These are phyloP conservation scores for Helicocarpus griseus DNA, from an alignment of 2,329 filamentous ascomycete genomes.

Conservation along the genomic window DNA sequence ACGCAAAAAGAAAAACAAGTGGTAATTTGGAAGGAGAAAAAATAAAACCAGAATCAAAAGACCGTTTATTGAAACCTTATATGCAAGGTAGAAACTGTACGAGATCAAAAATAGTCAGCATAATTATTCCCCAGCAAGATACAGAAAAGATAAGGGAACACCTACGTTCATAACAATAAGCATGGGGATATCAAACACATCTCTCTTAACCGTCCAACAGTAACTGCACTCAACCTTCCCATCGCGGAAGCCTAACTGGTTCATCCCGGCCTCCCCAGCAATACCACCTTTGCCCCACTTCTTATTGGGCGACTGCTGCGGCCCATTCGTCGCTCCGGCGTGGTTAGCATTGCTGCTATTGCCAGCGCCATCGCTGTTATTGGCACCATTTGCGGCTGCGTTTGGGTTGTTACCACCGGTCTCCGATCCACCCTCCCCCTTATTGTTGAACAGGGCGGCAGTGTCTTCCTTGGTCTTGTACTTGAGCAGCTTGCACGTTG, in stretches of 20 bases:
- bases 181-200: constrained; percentile 98
- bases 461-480: constrained; percentile 65
- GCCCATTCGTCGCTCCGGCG: neutral
- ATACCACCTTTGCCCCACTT: constrained; percentile 41
- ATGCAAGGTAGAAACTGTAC: constrained; percentile 22
- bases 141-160: constrained; percentile 19
- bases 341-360: neutral
- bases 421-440: constrained; percentile 38
- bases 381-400: neutral
- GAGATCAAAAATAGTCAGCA: neutral
- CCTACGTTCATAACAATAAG: constrained; percentile 96
- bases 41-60: no score
- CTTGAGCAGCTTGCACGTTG: constrained; percentile 77
- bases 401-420: constrained; percentile 13
- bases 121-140: neutral
- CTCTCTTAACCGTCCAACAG: constrained; percentile 93
- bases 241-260: constrained; percentile 66
- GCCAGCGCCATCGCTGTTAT: neutral
- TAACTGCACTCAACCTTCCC: constrained; percentile 92
- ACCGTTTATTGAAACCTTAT: no score
- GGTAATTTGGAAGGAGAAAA: no score
- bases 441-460: constrained; percentile 33
- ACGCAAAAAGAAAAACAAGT: no score
- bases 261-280: constrained; percentile 57
- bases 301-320: constrained; percentile 43